Evolutionary conservation across 2,329 filamentous ascomycete species (phyloP).

Genomic region (Monilinia vaccinii-corymbosi): DNA sequence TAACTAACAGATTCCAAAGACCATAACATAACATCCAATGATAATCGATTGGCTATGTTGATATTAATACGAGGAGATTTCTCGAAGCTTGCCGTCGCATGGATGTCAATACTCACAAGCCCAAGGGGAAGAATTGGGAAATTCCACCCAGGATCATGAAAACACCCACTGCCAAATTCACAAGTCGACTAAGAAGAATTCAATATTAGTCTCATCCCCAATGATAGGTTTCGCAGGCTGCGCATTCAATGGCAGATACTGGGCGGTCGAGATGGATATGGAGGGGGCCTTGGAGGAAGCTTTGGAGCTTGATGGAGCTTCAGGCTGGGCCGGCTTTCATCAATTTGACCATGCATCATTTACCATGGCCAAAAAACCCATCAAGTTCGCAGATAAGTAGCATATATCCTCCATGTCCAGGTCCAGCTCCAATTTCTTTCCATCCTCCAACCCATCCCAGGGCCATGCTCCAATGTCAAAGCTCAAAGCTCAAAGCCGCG

Average conservation of each 20-base stretch:
- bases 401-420: not conserved
- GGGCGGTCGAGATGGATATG: not conserved
- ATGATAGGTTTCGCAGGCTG: not conserved
- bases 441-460: not conserved
- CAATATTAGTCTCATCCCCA: conserved; percentile 23
- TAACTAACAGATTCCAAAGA: conserved; percentile 74
- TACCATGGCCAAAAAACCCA: not conserved
- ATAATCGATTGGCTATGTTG: conserved; percentile 57
- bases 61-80: not conserved
- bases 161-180: conserved; percentile 81
- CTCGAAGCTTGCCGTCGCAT: not conserved
- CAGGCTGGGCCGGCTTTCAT: not conserved
- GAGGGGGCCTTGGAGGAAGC: not conserved
- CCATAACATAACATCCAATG: conserved; percentile 75
- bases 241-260: conserved; percentile 15
- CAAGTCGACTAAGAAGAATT: conserved; percentile 61
- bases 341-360: not conserved
- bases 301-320: not conserved
- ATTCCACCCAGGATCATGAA: conserved; percentile 83
- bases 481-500: not conserved
- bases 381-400: not conserved
- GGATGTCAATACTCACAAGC: conserved; percentile 24
- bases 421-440: not conserved
- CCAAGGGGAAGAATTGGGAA: conserved; percentile 51
- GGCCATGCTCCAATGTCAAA: conserved; percentile 1